These are phyloP conservation scores for Xanthoconium stramineum DNA, from an alignment of 768 basidiomycete species.

Conservation along the genomic window DNA sequence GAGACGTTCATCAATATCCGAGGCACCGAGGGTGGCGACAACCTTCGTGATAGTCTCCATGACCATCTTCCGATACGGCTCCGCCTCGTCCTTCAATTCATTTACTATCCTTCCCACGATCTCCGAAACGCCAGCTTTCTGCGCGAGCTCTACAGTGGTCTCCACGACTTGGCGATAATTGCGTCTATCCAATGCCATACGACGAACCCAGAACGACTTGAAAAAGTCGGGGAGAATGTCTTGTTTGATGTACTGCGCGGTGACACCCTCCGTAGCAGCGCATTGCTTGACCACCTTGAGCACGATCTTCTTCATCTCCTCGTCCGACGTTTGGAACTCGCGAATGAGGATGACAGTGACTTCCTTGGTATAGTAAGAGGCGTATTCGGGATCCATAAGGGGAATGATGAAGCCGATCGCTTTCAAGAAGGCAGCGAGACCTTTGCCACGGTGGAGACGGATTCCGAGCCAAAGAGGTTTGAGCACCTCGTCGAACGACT, in stretches of 20 bases:
- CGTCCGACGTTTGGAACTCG: slow-evolving; percentile 98
- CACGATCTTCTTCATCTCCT: slow-evolving; percentile 99
- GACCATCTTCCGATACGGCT: slow-evolving; percentile 97
- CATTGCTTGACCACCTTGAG: slow-evolving; percentile 99
- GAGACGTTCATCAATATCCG: slow-evolving; percentile 94
- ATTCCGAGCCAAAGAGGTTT: slow-evolving; percentile 80
- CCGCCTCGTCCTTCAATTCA: slow-evolving; percentile 54
- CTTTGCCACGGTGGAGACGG: slow-evolving; percentile 74
- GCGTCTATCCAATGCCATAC: slow-evolving; percentile 95
- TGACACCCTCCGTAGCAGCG: slow-evolving; percentile 97
- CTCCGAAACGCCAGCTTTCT: slow-evolving; percentile 95
- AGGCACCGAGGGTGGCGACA: slow-evolving; percentile 88
- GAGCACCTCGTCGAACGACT: slow-evolving; percentile 95
- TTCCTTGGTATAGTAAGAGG: slow-evolving; percentile 98
- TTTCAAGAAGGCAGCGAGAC: slow-evolving; percentile 74
- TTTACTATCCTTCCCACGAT: slow-evolving; percentile 83
- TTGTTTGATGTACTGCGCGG: slow-evolving; percentile 91
- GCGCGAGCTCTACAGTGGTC: slow-evolving; percentile 96
- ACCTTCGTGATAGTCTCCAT: slow-evolving; percentile 99
- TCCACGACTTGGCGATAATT: slow-evolving; percentile 98
- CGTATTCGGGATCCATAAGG: slow-evolving; percentile 99
- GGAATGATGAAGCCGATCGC: slow-evolving; percentile 99
- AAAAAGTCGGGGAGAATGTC: slow-evolving; percentile 99
- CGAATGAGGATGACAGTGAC: slow-evolving; percentile 95
- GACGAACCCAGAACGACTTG: slow-evolving; percentile 97